Base-by-base conservation (phyloP, 495 filamentous ascomycete species). In the Parachaetomium inaequale region DNA sequence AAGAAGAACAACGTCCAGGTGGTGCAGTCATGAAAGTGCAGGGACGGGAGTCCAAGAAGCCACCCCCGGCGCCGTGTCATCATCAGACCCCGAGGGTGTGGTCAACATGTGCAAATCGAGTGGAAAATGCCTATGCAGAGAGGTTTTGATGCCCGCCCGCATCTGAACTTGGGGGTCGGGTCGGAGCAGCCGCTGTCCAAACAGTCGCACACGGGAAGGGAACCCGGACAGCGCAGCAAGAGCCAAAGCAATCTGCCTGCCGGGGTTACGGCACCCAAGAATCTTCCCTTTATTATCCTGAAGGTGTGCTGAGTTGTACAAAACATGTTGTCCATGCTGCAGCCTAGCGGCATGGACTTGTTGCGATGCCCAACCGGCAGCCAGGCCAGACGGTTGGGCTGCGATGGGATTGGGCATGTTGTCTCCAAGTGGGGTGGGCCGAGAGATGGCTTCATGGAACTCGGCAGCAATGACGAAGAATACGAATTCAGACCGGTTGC, bases 1-100 rank as follows among this genome's bases (percentile, higher is more conserved):
- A 96, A 96, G 74, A 97, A 97, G 87, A 96, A 98, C 78, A 96
- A 97, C 70, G 85, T 98, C 59, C 93, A 97, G 75, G 91, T 98
- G 62, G 93, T 98, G 57, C 90, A 94, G 74, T 89, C 79, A 78
- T 78, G 73, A 76, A 53, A 49, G 46, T 28, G 34, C 40, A 19
- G 26, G 38, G 19, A 28, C 25, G 50, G 15, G 36, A 23, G 31
- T 19, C 8, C 26, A 46, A 31, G 25, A 21, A 5, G 11, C 3
- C 10, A 10, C 19, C 29, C 49, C 54, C n/a, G 47, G 29, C 59
- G 63, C 62, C 68, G 68, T 63, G 68, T 62, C 68, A 66, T 65
- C 61, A 67, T 4, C 38, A 17, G 36, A 40, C 40, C 40, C 40
- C 21, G 28, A 45, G 55, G 34, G 28, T 60, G 34, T 46, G 49